Conservation (phyloP, 2,329 filamentous ascomycete genomes). For the Diaporthe capsici region DNA sequence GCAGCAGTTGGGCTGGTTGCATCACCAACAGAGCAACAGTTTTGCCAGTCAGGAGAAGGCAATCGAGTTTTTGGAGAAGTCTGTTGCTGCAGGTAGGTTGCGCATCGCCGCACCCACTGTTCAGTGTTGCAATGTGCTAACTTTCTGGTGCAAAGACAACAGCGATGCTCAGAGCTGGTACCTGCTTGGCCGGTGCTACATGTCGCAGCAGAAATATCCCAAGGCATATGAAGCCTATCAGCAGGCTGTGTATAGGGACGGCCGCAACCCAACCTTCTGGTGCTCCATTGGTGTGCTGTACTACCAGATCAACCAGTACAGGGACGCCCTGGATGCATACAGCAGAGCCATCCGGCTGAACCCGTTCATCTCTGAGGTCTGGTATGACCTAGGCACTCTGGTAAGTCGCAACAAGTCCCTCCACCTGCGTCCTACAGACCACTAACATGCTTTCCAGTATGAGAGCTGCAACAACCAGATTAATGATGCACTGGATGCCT, state of each 20-base stretch:
- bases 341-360: slow-evolving; percentile 96
- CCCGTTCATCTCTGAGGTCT: slow-evolving; percentile 98
- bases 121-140: slow-evolving; percentile 47
- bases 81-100: slow-evolving; percentile 86
- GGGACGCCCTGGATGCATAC: slow-evolving; percentile 97
- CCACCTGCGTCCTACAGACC: slow-evolving; percentile 42
- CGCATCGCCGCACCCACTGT: slow-evolving; percentile 37
- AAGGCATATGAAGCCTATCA: slow-evolving; percentile 99
- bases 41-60: slow-evolving; percentile 95
- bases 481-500: slow-evolving; percentile 94
- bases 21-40: slow-evolving; percentile 94
- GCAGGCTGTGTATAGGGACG: slow-evolving; percentile 97
- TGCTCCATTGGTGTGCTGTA: slow-evolving; percentile 99
- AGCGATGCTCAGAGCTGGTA: slow-evolving; percentile 99
- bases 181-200: slow-evolving; percentile 95
- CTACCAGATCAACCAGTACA: slow-evolving; percentile 99
- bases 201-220: slow-evolving; percentile 99
- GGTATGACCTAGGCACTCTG: slow-evolving; percentile 97
- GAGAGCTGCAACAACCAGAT: slow-evolving; percentile 99
- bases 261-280: slow-evolving; percentile 98
- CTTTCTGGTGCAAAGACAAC: slow-evolving; percentile 73
- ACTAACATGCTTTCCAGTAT: slow-evolving; percentile 70
- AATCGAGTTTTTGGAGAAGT: slow-evolving; percentile 97
- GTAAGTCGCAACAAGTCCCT: slow-evolving; percentile 67
- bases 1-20: slow-evolving; percentile 97